phyloP scores from a whole-genome alignment of 257 asterid genomes.

The Solanum virginianum region DNA sequence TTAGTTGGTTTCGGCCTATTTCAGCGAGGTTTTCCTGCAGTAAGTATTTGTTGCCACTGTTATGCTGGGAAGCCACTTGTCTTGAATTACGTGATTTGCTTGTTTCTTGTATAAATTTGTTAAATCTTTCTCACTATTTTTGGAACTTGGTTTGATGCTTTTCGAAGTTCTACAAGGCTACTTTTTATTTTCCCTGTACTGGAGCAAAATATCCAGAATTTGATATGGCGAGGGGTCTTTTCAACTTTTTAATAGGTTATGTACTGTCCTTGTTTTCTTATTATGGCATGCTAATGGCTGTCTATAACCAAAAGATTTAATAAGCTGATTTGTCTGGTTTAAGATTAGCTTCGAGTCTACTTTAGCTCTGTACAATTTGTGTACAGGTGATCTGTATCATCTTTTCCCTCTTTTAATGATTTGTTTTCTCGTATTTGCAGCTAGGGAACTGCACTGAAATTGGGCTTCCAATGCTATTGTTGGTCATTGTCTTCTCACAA shows the following conservation, averaged over 20 bases:
- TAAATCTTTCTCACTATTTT: neutral
- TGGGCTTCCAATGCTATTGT: constrained; percentile 80
- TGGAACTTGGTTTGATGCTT: neutral
- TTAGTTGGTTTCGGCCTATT: constrained; percentile 90
- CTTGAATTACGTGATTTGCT: neutral
- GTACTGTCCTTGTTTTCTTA: neutral
- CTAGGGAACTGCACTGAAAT: constrained; percentile 90
- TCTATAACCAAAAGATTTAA: neutral
- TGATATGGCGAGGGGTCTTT: neutral
- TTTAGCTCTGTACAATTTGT: neutral
- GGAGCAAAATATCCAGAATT: neutral
- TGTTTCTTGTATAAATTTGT: neutral
- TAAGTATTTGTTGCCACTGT: constrained; percentile 10
- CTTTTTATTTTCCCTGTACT: neutral
- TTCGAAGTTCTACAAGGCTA: neutral
- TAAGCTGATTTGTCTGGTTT: neutral
- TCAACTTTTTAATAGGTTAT: neutral
- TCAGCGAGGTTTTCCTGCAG: constrained; percentile 92
- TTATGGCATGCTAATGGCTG: neutral
- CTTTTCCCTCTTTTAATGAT: neutral
- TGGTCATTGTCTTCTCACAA: constrained; percentile 79
- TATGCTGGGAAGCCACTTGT: neutral
- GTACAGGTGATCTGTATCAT: neutral
- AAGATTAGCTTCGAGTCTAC: neutral
- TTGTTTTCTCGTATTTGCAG: constrained; percentile 31